Conservation (phyloP, 2,329 filamentous ascomycete species). For the Ophiostoma populinum region DNA sequence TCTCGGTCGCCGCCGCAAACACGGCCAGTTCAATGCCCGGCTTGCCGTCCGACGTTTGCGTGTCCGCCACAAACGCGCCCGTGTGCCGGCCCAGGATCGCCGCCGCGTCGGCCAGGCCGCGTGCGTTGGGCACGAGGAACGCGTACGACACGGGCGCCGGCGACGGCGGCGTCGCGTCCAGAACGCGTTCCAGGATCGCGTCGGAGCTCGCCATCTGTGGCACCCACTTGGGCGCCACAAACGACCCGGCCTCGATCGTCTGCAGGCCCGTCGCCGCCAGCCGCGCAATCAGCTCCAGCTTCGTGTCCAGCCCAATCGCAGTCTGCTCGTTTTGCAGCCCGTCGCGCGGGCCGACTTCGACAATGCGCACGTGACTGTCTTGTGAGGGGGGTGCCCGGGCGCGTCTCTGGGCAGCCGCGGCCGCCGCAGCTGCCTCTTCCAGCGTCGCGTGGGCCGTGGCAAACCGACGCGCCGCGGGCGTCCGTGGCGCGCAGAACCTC, state of each 20-base stretch:
- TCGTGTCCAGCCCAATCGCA: slow-evolving; percentile 51
- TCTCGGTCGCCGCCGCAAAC: slow-evolving; percentile 68
- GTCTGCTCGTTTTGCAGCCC: slow-evolving; percentile 76
- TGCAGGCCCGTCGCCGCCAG: slow-evolving; percentile 50
- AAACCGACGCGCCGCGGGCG: slow-evolving; percentile 1
- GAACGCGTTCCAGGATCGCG: slow-evolving; percentile 53
- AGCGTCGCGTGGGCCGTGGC: slow-evolving; percentile 3
- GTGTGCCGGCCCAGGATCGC: slow-evolving; percentile 34
- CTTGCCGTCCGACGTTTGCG: slow-evolving; percentile 8
- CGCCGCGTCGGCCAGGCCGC: slow-evolving; percentile 49
- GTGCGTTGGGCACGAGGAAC: slow-evolving; percentile 63
- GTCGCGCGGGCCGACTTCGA: slow-evolving; percentile 73
- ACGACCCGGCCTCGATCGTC: slow-evolving; percentile 66
- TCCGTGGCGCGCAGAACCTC: background rate
- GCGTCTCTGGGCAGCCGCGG: background rate
- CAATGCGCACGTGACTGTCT: slow-evolving; percentile 26
- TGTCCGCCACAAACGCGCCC: slow-evolving; percentile 29
- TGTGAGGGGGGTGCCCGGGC: background rate
- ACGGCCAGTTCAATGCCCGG: slow-evolving; percentile 21
- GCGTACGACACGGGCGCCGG: slow-evolving; percentile 50
- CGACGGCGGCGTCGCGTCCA: slow-evolving; percentile 37
- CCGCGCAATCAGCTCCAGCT: slow-evolving; percentile 57
- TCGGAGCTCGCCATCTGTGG: slow-evolving; percentile 75
- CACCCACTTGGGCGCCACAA: slow-evolving; percentile 72
- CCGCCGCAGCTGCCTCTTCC: background rate